These are phyloP conservation scores for Cladobotryum mycophilum DNA, from an alignment of 2,329 filamentous ascomycete genomes.

Conservation along the genomic window DNA sequence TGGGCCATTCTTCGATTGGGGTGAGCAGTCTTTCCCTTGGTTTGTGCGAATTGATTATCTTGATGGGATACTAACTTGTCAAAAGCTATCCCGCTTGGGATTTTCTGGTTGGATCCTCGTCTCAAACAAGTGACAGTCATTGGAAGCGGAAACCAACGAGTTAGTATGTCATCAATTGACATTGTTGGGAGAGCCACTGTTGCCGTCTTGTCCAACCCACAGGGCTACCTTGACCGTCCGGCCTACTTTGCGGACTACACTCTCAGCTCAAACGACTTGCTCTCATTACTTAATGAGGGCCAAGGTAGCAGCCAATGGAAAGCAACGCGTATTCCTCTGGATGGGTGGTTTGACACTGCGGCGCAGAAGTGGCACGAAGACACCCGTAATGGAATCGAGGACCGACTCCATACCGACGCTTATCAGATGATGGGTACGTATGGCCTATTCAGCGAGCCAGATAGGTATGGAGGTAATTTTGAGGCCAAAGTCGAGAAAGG, in stretches of 20 bases:
- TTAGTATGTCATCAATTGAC: neutral
- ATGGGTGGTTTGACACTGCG: neutral
- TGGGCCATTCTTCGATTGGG: conserved; percentile 18
- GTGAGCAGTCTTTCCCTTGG: neutral
- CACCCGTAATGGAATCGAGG: conserved; percentile 2
- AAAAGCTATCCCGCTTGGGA: conserved; percentile 10
- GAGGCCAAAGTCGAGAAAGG: conserved; percentile 8
- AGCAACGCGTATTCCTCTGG: neutral
- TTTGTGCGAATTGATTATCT: too few relatives aligned
- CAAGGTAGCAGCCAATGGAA: neutral
- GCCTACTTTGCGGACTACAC: conserved; percentile 7
- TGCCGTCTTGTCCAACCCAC: neutral
- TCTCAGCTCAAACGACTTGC: conserved; percentile 5
- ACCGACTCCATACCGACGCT: conserved; percentile 9
- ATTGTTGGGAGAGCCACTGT: neutral
- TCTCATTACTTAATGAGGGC: neutral
- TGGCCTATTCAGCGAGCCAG: conserved; percentile 11
- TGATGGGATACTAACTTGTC: too few relatives aligned
- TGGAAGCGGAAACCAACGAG: conserved; percentile 5
- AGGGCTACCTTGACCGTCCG: conserved; percentile 2
- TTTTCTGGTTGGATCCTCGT: conserved; percentile 16
- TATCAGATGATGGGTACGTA: conserved; percentile 12
- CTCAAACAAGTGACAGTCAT: conserved; percentile 9
- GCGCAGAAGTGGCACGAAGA: conserved; percentile 5
- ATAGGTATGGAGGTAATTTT: conserved; percentile 13